Conservation (phyloP, 1,284 basidiomycete genomes). For the Ceratorhiza oryzae-sativae region DNA sequence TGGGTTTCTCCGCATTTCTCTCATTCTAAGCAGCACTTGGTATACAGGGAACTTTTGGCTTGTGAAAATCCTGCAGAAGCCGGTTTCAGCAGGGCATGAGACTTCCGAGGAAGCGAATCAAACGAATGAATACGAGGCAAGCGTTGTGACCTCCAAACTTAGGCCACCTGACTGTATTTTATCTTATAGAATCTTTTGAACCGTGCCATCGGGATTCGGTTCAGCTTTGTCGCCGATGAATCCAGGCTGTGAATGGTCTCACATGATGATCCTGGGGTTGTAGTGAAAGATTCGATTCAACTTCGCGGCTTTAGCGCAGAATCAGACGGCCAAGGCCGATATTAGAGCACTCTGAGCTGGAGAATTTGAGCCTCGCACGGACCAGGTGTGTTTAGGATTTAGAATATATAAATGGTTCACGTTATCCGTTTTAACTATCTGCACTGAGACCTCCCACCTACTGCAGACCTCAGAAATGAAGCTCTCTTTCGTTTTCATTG, state of each 20-base stretch:
- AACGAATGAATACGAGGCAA: background rate
- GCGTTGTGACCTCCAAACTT: background rate
- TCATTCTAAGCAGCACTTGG: too few species aligned
- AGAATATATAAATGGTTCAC: background rate
- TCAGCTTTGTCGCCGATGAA: background rate
- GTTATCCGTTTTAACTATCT: background rate
- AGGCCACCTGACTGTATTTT: background rate
- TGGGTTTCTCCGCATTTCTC: too few species aligned
- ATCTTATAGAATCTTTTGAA: background rate
- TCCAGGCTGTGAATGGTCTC: background rate
- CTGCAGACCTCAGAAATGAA: background rate
- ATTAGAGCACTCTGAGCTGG: background rate
- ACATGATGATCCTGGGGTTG: background rate
- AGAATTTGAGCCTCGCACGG: background rate
- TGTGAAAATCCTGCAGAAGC: too few species aligned
- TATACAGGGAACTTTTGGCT: too few species aligned
- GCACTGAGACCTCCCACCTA: background rate
- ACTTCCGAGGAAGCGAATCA: background rate
- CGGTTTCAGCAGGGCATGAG: too few species aligned
- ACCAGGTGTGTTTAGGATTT: background rate
- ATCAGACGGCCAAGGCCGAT: background rate
- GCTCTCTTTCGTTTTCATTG: background rate
- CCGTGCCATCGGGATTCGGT: background rate
- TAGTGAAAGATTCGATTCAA: background rate
- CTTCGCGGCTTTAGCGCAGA: background rate